Evolutionary conservation across 805 yeast genomes (phyloP).

Genomic region (Yarrowia hollandica): DNA sequence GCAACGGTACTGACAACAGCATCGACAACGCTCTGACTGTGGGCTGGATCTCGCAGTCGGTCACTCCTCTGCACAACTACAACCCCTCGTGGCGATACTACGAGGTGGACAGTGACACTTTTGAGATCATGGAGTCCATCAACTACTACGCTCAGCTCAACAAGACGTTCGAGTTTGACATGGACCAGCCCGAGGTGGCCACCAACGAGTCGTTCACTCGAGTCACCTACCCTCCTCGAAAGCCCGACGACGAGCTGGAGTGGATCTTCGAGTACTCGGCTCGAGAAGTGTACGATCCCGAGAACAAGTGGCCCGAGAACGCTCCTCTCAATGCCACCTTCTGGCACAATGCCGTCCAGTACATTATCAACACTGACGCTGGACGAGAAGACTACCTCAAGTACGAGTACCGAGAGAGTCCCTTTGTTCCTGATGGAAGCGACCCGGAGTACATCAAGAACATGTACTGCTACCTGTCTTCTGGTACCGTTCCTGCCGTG

Average conservation of each 20-base stretch:
- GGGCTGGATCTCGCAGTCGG: conserved; percentile 67
- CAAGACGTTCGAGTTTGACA: conserved; percentile 45
- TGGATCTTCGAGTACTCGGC: conserved; percentile 63
- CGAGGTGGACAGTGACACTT: conserved; percentile 61
- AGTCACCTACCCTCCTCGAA: conserved; percentile 32
- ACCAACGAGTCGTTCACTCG: conserved; percentile 14
- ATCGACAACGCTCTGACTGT: conserved; percentile 49
- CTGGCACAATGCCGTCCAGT: conserved; percentile 49
- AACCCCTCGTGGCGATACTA: conserved; percentile 77
- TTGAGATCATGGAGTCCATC: conserved; percentile 58
- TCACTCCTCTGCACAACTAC: conserved; percentile 59
- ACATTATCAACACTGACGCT: conserved; percentile 48
- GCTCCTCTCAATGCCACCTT: conserved; percentile 68
- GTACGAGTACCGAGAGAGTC: conserved; percentile 54
- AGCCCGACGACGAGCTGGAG: conserved; percentile 48
- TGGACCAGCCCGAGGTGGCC: conserved; percentile 20
- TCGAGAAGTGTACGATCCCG: conserved; percentile 47
- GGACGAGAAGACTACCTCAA: conserved; percentile 48
- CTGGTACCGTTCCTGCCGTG: conserved; percentile 37
- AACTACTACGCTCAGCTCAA: conserved; percentile 63
- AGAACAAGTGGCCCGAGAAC: conserved; percentile 54
- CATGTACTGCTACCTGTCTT: conserved; percentile 45
- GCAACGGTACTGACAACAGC: conserved; percentile 47
- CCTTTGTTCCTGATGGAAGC: conserved; percentile 52
- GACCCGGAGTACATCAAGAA: conserved; percentile 41